A percentile compares a stretch with the other conserved stretches of the same genome.
These are phyloP conservation scores for Penicillium italicum DNA, from an alignment of 2,329 filamentous ascomycete genomes.

Conservation along the genomic window DNA sequence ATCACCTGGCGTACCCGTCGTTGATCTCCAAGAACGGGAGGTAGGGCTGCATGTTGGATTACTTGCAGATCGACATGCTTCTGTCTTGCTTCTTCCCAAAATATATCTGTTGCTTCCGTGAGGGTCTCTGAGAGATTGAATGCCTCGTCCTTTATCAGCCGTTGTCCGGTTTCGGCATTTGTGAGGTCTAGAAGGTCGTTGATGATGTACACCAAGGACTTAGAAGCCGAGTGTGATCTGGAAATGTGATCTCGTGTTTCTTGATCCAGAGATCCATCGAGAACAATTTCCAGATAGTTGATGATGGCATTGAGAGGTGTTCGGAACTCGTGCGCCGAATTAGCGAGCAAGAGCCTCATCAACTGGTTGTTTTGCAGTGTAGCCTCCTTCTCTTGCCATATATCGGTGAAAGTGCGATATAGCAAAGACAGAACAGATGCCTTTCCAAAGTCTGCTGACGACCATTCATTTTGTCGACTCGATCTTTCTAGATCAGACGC, in stretches of 20 bases:
- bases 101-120: conserved; percentile 70
- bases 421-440: conserved; percentile 81
- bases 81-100: conserved; percentile 68
- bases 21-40: conserved; percentile 73
- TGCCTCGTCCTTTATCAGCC: conserved; percentile 72
- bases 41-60: conserved; percentile 63
- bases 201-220: conserved; percentile 87
- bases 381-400: conserved; percentile 85
- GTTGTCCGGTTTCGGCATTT: conserved; percentile 76
- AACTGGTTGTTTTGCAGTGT: conserved; percentile 76
- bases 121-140: conserved; percentile 70
- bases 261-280: conserved; percentile 72
- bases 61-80: conserved; percentile 71
- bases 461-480: conserved; percentile 73
- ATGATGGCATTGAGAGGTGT: conserved; percentile 92
- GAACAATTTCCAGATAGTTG: conserved; percentile 84
- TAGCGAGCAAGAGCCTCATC: conserved; percentile 72
- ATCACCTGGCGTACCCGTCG: conserved; percentile 76
- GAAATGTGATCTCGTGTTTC: conserved; percentile 80
- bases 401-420: conserved; percentile 83
- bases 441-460: conserved; percentile 80
- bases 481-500: background rate
- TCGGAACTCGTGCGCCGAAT: conserved; percentile 84
- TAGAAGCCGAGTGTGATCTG: conserved; percentile 82
- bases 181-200: conserved; percentile 85